Conservation (phyloP, 2,329 filamentous ascomycete species). For the Apiospora rasikravindrae region DNA sequence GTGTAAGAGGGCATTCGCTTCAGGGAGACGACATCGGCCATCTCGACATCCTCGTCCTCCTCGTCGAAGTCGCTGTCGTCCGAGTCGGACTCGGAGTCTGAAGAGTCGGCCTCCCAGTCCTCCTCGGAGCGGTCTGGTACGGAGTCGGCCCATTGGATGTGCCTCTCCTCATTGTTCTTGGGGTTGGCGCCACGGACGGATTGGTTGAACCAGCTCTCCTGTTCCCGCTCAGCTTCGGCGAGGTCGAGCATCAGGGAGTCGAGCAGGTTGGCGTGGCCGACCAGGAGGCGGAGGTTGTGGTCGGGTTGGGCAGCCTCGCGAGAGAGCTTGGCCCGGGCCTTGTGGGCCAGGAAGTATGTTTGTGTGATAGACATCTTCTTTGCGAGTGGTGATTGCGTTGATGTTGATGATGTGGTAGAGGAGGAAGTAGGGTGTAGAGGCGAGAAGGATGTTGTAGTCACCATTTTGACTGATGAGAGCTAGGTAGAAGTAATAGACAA, state of each 20-base stretch:
- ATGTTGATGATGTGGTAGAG: slow-evolving; percentile 34
- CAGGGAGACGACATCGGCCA: slow-evolving; percentile 54
- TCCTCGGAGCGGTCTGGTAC: slow-evolving; percentile 76
- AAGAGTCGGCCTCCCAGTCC: slow-evolving; percentile 62
- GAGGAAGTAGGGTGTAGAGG: slow-evolving; percentile 28
- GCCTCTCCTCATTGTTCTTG: slow-evolving; percentile 58
- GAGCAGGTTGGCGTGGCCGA: slow-evolving; percentile 97
- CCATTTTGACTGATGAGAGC: slow-evolving; percentile 39
- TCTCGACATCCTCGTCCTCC: slow-evolving; percentile 63
- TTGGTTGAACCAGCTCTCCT: slow-evolving; percentile 98
- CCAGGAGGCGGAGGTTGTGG: slow-evolving; percentile 92
- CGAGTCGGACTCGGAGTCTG: slow-evolving; percentile 60
- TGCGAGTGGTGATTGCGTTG: slow-evolving; percentile 41
- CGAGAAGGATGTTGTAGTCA: slow-evolving; percentile 32
- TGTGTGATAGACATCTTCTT: slow-evolving; percentile 93
- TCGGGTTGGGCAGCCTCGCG: slow-evolving; percentile 87
- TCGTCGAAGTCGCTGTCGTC: slow-evolving; percentile 57
- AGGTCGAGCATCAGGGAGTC: slow-evolving; percentile 93
- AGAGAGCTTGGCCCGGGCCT: slow-evolving; percentile 94
- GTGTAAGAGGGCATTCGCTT: slow-evolving; percentile 44
- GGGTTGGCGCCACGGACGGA: slow-evolving; percentile 78
- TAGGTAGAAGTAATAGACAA: not conserved
- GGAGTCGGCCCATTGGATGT: slow-evolving; percentile 87
- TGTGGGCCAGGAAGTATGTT: slow-evolving; percentile 98
- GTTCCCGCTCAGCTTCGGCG: slow-evolving; percentile 90